Base-by-base conservation (phyloP, 768 basidiomycete genomes). In the Chalciporus chontae region DNA sequence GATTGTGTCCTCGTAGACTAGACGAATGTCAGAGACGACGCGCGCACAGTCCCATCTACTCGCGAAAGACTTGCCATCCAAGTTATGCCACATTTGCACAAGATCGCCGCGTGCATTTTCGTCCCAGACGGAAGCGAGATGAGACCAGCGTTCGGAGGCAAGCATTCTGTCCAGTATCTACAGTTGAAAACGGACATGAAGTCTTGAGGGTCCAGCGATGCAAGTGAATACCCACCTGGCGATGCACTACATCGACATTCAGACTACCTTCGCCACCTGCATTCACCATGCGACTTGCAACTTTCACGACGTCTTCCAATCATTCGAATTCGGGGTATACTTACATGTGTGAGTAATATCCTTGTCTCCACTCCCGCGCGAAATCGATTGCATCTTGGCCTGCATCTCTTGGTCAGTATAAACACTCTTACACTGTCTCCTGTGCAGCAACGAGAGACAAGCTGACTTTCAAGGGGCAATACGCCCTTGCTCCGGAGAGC, bases 151-250 rank as follows among this genome's bases (percentile, higher is more conserved):
- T 0, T 72, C 58, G 6, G 72, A 68, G 0, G 57, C 63, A 14
- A 87, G 73, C 69, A 87, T 76, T 14, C 57, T 50, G 18, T 87
- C 79, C 26, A 86, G 73, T 34, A 84, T 74, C 84, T 87, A 29
- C 27, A 21, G 32, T 32, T 11, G 8, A 32, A 32, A 14, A 11
- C 5, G 10, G 14, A 5, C 32, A 32, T 32, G 11, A 32, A 14
- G 5, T 2, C 9, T 13, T 13, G 11, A 32, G 11, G 14, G 11
- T 10, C 10, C 14, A 8, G 19, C 17, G n/a, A n/a, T 10, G 32
- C 3, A 31, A 32, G 5, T 7, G 17, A 3, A 55, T 55, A 79
- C 69, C 26, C 46, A 77, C 83, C 68, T 83, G 58, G 49, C 81
- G 71, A 58, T 85, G 82, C 68, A 79, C 73, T 18, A 67, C 45